These are phyloP conservation scores for Globisporangium parvum DNA, from an alignment of 352 stramenopile species.

Conservation along the genomic window DNA sequence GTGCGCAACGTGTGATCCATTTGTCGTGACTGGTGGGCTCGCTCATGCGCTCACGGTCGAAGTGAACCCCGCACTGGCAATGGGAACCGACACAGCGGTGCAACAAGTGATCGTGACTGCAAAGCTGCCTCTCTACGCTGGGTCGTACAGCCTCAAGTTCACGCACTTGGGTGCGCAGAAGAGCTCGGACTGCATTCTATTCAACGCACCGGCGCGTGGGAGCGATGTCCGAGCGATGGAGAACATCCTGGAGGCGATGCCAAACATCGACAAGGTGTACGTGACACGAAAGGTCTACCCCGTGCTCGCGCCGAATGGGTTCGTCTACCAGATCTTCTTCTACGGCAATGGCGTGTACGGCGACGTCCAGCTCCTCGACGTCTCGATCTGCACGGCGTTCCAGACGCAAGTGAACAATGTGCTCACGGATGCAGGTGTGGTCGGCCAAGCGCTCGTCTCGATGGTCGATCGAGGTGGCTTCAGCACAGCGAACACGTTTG, in stretches of 20 bases:
- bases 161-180: slow-evolving; percentile 26
- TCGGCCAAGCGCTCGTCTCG: slow-evolving; percentile 22
- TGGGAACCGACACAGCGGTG: slow-evolving; percentile 68
- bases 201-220: slow-evolving; percentile 42
- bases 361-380: slow-evolving; percentile 17
- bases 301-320: slow-evolving; percentile 36
- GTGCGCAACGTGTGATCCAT: slow-evolving; percentile 23
- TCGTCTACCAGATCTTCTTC: slow-evolving; percentile 72
- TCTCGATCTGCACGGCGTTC: slow-evolving; percentile 33
- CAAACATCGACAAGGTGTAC: slow-evolving; percentile 73
- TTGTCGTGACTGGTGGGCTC: slow-evolving; percentile 31
- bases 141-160: slow-evolving; percentile 57
- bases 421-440: slow-evolving; percentile 30
- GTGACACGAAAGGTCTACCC: slow-evolving; percentile 44
- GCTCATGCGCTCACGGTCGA: slow-evolving; percentile 21
- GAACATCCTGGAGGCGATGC: slow-evolving; percentile 39
- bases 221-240: slow-evolving; percentile 43
- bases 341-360: slow-evolving; percentile 63
- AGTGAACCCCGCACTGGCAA: slow-evolving; percentile 40
- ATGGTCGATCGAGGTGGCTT: slow-evolving; percentile 54
- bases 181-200: slow-evolving; percentile 48
- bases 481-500: slow-evolving; percentile 42
- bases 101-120: slow-evolving; percentile 62
- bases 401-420: slow-evolving; percentile 65
- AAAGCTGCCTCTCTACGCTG: slow-evolving; percentile 36